These are phyloP conservation scores for Lipomyces lipofer DNA, from an alignment of 805 yeast genomes.

Conservation along the genomic window DNA sequence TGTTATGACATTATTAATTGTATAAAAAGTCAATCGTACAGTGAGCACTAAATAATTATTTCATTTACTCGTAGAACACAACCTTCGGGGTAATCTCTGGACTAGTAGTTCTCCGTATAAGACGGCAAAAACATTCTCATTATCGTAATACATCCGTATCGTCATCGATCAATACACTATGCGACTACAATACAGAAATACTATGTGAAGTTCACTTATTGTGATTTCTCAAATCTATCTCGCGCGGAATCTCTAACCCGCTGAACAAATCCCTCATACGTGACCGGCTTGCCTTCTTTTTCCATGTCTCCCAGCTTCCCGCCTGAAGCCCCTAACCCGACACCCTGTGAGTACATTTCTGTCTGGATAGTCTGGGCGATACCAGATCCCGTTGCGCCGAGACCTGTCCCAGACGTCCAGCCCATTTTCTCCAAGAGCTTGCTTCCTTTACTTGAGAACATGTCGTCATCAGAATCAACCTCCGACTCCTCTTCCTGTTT, in stretches of 20 bases:
- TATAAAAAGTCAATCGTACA: too few species aligned
- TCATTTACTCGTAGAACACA: too few species aligned
- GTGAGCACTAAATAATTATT: too few species aligned
- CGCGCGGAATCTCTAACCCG: constrained; percentile 3
- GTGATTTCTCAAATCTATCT: constrained; percentile 7
- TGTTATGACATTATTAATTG: too few species aligned
- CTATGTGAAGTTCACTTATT: too few species aligned
- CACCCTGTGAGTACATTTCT: constrained; percentile 25
- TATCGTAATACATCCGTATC: too few species aligned
- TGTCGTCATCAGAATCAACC: constrained; percentile 17
- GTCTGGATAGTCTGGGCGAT: constrained; percentile 20
- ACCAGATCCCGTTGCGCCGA: constrained; percentile 65
- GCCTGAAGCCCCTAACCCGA: constrained; percentile 25
- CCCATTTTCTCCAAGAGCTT: constrained; percentile 77
- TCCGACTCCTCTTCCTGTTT: constrained; percentile 8
- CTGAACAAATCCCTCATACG: constrained; percentile 7
- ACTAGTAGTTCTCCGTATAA: too few species aligned
- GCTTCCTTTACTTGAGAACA: constrained; percentile 52
- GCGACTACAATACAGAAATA: too few species aligned
- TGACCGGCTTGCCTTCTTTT: constrained; percentile 2
- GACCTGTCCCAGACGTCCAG: constrained; percentile 82
- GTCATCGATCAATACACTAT: too few species aligned
- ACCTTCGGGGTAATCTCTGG: too few species aligned
- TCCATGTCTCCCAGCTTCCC: constrained; percentile 4
- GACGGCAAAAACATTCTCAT: too few species aligned